Conservation (phyloP, 208 protist genomes). For the Trypanosoma grayi region DNA sequence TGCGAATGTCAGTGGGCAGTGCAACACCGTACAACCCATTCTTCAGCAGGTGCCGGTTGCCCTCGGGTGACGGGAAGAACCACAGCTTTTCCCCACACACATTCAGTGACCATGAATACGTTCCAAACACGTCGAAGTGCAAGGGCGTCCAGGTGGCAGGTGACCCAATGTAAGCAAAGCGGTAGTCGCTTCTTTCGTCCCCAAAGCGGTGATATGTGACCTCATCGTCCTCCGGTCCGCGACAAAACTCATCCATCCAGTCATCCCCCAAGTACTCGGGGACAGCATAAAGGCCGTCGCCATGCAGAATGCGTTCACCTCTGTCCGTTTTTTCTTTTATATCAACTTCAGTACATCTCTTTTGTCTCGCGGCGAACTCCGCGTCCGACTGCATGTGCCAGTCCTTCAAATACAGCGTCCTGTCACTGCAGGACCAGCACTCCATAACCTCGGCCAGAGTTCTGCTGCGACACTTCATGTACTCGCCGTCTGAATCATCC, state of each 20-base stretch:
- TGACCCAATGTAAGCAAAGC: constrained; percentile 82
- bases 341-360: neutral
- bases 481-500: neutral
- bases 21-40: constrained; percentile 31
- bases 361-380: constrained; percentile 8
- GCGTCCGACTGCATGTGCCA: constrained; percentile 69
- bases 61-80: constrained; percentile 61
- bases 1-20: constrained; percentile 56
- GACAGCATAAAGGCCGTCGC: constrained; percentile 55
- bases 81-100: constrained; percentile 81
- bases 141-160: constrained; percentile 65
- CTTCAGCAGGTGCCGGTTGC: constrained; percentile 45
- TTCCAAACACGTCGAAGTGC: constrained; percentile 87
- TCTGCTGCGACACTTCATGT: constrained; percentile 3
- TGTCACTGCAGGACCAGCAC: constrained; percentile 5
- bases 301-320: constrained; percentile 20
- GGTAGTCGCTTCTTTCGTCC: constrained; percentile 62
- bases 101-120: constrained; percentile 89
- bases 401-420: constrained; percentile 70
- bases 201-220: constrained; percentile 41
- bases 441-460: constrained; percentile 20
- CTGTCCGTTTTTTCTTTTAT: neutral
- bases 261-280: constrained; percentile 75
- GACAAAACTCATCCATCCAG: constrained; percentile 74
- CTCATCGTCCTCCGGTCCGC: neutral